Conservation (phyloP, 805 yeast species). For the Kazachstania kunashirensis region DNA sequence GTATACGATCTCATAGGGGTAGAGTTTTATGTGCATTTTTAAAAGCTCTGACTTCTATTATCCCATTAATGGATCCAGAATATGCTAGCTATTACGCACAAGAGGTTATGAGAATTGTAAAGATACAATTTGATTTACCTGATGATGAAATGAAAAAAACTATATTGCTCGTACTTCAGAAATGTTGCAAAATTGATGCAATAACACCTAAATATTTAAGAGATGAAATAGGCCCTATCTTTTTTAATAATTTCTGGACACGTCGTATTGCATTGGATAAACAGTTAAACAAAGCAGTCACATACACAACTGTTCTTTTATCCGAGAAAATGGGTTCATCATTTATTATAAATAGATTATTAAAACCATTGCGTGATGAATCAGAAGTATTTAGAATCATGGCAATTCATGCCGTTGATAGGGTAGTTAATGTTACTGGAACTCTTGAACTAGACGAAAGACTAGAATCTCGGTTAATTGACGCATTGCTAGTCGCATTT, state of each 20-base stretch:
- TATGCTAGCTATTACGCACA: slow-evolving; percentile 68
- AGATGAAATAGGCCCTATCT: slow-evolving; percentile 47
- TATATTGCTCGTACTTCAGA: slow-evolving; percentile 57
- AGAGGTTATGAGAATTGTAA: slow-evolving; percentile 57
- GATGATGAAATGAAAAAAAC: slow-evolving; percentile 82
- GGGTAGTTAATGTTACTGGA: slow-evolving; percentile 38
- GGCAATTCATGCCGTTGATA: slow-evolving; percentile 64
- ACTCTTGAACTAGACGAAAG: slow-evolving; percentile 53
- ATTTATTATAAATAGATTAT: slow-evolving; percentile 46
- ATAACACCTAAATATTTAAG: slow-evolving; percentile 42
- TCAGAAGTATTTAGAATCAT: slow-evolving; percentile 70
- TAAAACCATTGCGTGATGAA: slow-evolving; percentile 62
- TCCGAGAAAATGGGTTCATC: slow-evolving; percentile 61
- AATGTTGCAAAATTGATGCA: slow-evolving; percentile 52
- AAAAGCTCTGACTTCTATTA: slow-evolving; percentile 65
- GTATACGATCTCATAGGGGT: slow-evolving; percentile 69
- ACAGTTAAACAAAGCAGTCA: slow-evolving; percentile 48
- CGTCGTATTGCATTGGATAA: slow-evolving; percentile 67
- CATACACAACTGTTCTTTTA: slow-evolving; percentile 60
- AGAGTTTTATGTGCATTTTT: slow-evolving; percentile 64
- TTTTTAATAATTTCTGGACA: slow-evolving; percentile 70
- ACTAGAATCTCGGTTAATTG: slow-evolving; percentile 58
- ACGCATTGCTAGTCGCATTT: slow-evolving; percentile 70
- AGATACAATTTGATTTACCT: slow-evolving; percentile 67
- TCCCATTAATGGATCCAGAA: slow-evolving; percentile 82